These are phyloP conservation scores for Capillidium rhysosporum DNA, from an alignment of 371 early-diverging fungal genomes.

Conservation along the genomic window DNA sequence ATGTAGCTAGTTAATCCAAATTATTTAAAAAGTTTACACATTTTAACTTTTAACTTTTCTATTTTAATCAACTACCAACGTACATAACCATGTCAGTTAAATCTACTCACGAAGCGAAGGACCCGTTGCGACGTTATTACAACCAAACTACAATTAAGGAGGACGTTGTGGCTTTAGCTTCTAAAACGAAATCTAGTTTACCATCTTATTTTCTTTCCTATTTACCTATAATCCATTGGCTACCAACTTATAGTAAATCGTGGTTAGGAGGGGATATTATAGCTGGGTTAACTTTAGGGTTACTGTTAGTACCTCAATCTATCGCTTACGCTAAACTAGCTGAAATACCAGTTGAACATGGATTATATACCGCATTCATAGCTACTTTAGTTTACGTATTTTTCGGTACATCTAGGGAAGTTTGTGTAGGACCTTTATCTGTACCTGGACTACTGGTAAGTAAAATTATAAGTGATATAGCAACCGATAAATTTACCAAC, in stretches of 20 bases:
- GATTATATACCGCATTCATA: conserved; percentile 59
- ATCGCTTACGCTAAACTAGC: conserved; percentile 70
- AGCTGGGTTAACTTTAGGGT: conserved; percentile 65
- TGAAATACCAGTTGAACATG: conserved; percentile 54
- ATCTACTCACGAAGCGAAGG: too few relatives aligned
- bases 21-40: too few relatives aligned
- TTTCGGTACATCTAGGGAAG: conserved; percentile 65
- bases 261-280: conserved; percentile 66
- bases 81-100: too few relatives aligned
- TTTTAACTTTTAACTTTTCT: too few relatives aligned
- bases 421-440: conserved; percentile 72
- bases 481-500: neutral
- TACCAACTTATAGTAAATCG: conserved; percentile 15
- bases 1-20: too few relatives aligned
- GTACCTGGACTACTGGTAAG: conserved; percentile 18
- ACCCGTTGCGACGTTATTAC: too few relatives aligned
- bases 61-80: too few relatives aligned
- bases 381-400: conserved; percentile 43
- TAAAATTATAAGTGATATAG: neutral
- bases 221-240: conserved; percentile 8
- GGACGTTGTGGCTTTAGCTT: too few relatives aligned
- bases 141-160: too few relatives aligned
- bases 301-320: conserved; percentile 65
- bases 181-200: neutral
- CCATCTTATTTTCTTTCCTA: neutral